Percentiles rank a stretch among this genome's conserved stretches.
phyloP scores from a whole-genome alignment of 1,284 basidiomycete species.

The Marasmius oreades region DNA sequence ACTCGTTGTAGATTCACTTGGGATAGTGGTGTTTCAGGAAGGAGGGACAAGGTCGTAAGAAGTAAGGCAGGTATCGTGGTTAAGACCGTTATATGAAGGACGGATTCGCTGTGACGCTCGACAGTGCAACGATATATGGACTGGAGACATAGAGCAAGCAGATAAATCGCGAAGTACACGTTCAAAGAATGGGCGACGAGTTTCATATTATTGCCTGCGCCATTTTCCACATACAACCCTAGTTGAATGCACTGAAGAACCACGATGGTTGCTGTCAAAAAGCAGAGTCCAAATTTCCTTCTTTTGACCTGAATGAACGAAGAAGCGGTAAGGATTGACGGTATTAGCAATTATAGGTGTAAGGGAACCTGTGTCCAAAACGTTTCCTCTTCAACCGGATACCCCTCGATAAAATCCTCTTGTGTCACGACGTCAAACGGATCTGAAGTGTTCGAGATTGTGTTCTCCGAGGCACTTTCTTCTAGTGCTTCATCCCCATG shows the following conservation, averaged over 20 bases:
- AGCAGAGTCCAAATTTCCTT: conserved; percentile 49
- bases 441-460: conserved; percentile 34
- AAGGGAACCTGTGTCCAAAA: conserved; percentile 73
- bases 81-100: conserved; percentile 64
- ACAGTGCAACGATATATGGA: conserved; percentile 52
- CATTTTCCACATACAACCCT: conserved; percentile 46
- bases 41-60: conserved; percentile 46
- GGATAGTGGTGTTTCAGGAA: conserved; percentile 43
- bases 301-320: conserved; percentile 42
- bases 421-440: conserved; percentile 76
- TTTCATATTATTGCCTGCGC: conserved; percentile 24
- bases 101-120: conserved; percentile 53
- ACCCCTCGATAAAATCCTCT: conserved; percentile 71
- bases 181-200: conserved; percentile 48
- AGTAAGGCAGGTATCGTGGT: conserved; percentile 52
- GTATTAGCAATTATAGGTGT: conserved; percentile 1
- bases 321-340: not conserved
- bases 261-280: conserved; percentile 42
- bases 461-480: conserved; percentile 12
- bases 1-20: conserved; percentile 11
- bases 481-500: conserved; percentile 32
- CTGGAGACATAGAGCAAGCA: conserved; percentile 47
- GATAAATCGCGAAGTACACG: conserved; percentile 57
- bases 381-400: conserved; percentile 62
- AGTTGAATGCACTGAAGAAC: conserved; percentile 50